Percentiles rank a stretch among this genome's conserved stretches.
These are phyloP conservation scores for Dunaliella primolecta DNA, from an alignment of 139 green algal genomes.

Conservation along the genomic window DNA sequence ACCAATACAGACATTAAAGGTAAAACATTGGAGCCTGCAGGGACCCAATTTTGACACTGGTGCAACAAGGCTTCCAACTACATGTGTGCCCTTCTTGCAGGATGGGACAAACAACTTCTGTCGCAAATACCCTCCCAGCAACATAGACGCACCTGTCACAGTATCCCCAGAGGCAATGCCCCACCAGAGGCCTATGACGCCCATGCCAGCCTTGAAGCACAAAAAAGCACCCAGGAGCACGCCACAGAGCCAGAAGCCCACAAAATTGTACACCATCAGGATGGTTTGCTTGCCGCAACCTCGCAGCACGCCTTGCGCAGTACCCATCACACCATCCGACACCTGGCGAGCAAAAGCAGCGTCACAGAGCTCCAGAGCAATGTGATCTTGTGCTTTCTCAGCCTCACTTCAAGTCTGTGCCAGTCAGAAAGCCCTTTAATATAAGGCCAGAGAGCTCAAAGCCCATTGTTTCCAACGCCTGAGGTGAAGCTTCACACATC, in stretches of 20 bases:
- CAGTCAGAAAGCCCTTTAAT: no score
- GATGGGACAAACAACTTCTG: not conserved
- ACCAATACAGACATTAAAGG: not conserved
- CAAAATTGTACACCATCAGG: slow-evolving; percentile 34
- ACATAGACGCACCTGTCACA: slow-evolving; percentile 1
- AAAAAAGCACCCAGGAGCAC: slow-evolving; percentile 38
- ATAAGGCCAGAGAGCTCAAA: no score
- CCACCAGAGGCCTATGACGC: slow-evolving; percentile 32
- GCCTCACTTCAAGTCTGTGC: no score
- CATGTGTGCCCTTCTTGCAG: not conserved
- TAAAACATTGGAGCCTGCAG: not conserved
- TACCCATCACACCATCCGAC: slow-evolving; percentile 38
- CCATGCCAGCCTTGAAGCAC: slow-evolving; percentile 35
- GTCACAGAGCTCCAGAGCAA: no score
- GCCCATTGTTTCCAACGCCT: no score
- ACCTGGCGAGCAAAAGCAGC: slow-evolving; percentile 32
- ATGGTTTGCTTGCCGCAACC: slow-evolving; percentile 32
- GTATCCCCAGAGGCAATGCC: slow-evolving; percentile 28
- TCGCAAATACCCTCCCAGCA: not conserved
- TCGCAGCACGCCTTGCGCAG: slow-evolving; percentile 32
- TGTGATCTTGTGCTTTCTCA: no score
- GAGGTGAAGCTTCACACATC: not conserved
- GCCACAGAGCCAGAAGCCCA: slow-evolving; percentile 37
- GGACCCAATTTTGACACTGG: not conserved
- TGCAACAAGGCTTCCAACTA: not conserved